These are phyloP conservation scores for Elsinoe australis DNA, from an alignment of 2,329 filamentous ascomycete genomes.

Conservation along the genomic window DNA sequence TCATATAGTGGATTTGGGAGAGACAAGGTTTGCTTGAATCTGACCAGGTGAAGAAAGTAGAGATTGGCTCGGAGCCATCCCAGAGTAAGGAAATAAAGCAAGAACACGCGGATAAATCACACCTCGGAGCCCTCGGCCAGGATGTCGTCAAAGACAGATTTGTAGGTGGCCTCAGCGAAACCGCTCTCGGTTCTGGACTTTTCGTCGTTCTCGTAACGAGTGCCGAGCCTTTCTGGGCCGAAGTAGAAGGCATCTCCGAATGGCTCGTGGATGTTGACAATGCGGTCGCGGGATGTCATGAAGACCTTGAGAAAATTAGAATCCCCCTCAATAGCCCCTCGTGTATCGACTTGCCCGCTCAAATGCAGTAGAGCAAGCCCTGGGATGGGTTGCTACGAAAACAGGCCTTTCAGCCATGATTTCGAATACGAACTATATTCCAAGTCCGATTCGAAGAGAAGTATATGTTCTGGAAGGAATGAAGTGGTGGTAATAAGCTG, in stretches of 20 bases:
- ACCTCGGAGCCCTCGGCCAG: slow-evolving; percentile 68
- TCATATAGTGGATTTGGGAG: background rate
- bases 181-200: slow-evolving; percentile 50
- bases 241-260: slow-evolving; percentile 97
- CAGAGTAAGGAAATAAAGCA: slow-evolving; percentile 13
- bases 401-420: slow-evolving; percentile 70
- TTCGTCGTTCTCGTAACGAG: slow-evolving; percentile 67
- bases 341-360: slow-evolving; percentile 61
- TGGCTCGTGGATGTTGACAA: slow-evolving; percentile 85
- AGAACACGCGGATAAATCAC: slow-evolving; percentile 32
- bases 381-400: slow-evolving; percentile 87
- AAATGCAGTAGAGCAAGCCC: slow-evolving; percentile 94
- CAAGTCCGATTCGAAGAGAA: slow-evolving; percentile 6
- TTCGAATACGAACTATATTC: background rate
- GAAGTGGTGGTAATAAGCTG: background rate
- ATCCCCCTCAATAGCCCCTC: slow-evolving; percentile 19
- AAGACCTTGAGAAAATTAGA: slow-evolving; percentile 59
- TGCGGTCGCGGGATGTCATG: slow-evolving; percentile 79
- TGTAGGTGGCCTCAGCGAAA: slow-evolving; percentile 62
- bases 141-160: slow-evolving; percentile 68
- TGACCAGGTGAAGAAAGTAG: slow-evolving; percentile 19
- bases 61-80: slow-evolving; percentile 19
- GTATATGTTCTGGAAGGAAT: background rate
- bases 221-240: slow-evolving; percentile 77
- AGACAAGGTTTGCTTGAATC: background rate